phyloP scores from a whole-genome alignment of 306 rosid species.

The Cucumis sativus region Cucumber_9930_V3 NC_026661.2:18698001-18698500 shows the following conservation, averaged over 20 bases:
- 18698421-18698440: not conserved
- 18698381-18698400: constrained; percentile 53
- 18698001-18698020: constrained; percentile 33
- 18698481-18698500: constrained; percentile 54
- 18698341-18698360: constrained; percentile 74
- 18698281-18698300: constrained; percentile 15
- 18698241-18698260: not conserved
- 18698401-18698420: constrained; percentile 63
- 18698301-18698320: constrained; percentile 67
- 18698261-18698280: constrained; percentile 30
- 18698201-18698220: not conserved
- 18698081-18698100: constrained; percentile 54
- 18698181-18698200: constrained; percentile 1
- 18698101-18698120: constrained; percentile 70
- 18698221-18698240: not conserved
- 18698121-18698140: constrained; percentile 88
- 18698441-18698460: not conserved
- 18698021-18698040: constrained; percentile 65
- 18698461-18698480: not conserved
- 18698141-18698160: constrained; percentile 82
- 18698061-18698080: constrained; percentile 62
- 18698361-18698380: constrained; percentile 88
- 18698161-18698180: constrained; percentile 90
- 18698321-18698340: constrained; percentile 65
- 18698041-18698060: constrained; percentile 35